Evolutionary conservation across 257 asterid genomes (phyloP), one percentile per base, ranked within the genome.

Genomic region (Apocynum venetum): DNA sequence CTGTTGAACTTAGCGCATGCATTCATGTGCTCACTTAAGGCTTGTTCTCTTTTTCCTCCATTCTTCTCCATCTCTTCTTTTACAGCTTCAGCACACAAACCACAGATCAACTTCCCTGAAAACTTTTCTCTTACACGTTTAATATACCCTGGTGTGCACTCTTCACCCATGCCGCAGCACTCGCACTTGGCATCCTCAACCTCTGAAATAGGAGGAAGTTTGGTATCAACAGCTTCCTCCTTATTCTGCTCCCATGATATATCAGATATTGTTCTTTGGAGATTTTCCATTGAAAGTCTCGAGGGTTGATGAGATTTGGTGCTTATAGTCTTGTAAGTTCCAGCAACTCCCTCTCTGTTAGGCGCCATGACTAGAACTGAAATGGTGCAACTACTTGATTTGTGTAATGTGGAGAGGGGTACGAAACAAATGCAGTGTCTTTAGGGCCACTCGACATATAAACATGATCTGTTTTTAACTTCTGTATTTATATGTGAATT

Each of bases 141-240:
- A 69, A 92, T 89, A 85, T 94, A 92, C 41, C 85, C 87, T 0
- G 87, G 90, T 0, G 98, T 94, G 87, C 89, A 92, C 82, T 94
- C 98, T 68, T 94, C 98, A 3, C 84, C 84, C 95, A 94, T 86
- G 59, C 98, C 97, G n/a, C 98, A 94, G 68, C 98, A 91, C 88
- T 94, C 98, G 80, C 98, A 94, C 84, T 92, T 91, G 0, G 97
- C 95, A 12, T 89, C 94, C 80, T 92, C 97, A 6, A 89, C 87
- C 84, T 94, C 98, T 0, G 91, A 86, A 63, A 92, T 85, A 1
- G 93, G 84, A 0, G 93, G 88, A 68, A 88, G 76, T 15, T 59
- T 68, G 60, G 51, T 2, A 15, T 72, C 64, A 19, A 68, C 72
- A 68, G 71, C 49, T 40, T 31, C 35, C 66, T 82, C 81, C 55